phyloP scores from a whole-genome alignment of 2,329 filamentous ascomycete species.

The Aspergillus carbonarius region DNA sequence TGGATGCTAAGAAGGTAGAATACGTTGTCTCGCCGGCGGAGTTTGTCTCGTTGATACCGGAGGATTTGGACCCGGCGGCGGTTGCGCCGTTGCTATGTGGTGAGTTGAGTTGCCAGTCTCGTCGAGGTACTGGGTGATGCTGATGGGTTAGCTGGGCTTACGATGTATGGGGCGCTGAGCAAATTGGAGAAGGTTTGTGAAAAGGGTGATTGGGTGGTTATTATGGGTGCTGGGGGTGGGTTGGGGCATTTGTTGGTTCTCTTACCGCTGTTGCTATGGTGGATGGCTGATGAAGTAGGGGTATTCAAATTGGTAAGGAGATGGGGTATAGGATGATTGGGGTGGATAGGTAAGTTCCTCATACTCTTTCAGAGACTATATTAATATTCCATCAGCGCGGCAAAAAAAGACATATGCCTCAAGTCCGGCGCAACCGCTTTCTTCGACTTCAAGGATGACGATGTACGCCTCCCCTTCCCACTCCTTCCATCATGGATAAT shows the following conservation, averaged over 20 bases:
- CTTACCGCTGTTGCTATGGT: too few relatives aligned
- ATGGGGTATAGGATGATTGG: constrained; percentile 13
- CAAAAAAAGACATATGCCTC: constrained; percentile 20
- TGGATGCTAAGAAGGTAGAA: background rate
- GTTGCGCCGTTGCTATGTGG: constrained; percentile 14
- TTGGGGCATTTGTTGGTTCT: constrained; percentile 9
- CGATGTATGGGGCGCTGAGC: constrained; percentile 15
- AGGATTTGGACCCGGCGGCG: constrained; percentile 7
- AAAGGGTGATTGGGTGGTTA: constrained; percentile 12
- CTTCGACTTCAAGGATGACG: constrained; percentile 28
- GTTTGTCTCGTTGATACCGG: constrained; percentile 8
- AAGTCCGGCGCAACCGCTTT: constrained; percentile 20
- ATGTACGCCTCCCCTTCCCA: background rate
- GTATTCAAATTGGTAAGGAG: constrained; percentile 13
- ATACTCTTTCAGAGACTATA: background rate
- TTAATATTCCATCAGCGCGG: background rate
- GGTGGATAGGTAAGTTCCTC: background rate
- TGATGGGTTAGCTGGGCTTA: constrained; percentile 3
- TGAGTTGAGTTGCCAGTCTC: background rate
- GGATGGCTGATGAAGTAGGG: background rate
- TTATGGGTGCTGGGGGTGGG: constrained; percentile 16
- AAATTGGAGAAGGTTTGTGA: constrained; percentile 10
- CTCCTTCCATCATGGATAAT: too few relatives aligned
- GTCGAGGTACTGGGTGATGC: background rate
- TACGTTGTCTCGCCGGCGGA: constrained; percentile 12